Evolutionary conservation across 257 asterid species (phyloP), one percentile per base, ranked within the genome.

Genomic region (Lycium ferocissimum): DNA sequence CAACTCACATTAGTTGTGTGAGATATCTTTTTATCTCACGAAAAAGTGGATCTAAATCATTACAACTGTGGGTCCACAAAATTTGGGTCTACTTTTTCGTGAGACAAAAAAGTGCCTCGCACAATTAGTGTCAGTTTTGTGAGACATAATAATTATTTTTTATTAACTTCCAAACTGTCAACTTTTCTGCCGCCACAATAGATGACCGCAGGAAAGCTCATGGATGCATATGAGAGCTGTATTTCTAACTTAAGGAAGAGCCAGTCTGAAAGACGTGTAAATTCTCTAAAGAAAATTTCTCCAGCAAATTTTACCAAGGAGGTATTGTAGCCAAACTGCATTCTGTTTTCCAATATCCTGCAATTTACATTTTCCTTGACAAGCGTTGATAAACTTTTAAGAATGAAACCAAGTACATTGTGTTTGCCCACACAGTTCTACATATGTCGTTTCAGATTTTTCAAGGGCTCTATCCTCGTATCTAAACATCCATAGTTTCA

Each of bases 281-380:
- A 88, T 81, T 95, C 99, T 81, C 89, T 95, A 58, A 91, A 91
- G 88, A 90, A 84, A 65, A 89, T 96, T 88, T 72, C 89, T 84
- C 98, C 98, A 76, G 98, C 91, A 79, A 96, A 96, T 90, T 95
- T 96, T 76, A 93, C 99, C 11, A 94, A 92, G 88, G 95, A 94
- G 98, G 99, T 94, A 91, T 26, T 49, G 20, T 15, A 66, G 67
- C 47, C 33, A 78, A 14, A 53, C 47, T 1, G 9, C 18, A 20
- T 53, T 26, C 82, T 33, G 62, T 75, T 75, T 20, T 75, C 11
- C 43, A 22, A 22, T 53, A 18, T 22, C 62, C 37, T 75, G 45
- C 81, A 49, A 22, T 75, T 75, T 75, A 49, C 81, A 13, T 5
- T 17, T 40, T 70, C 79, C 79, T 70, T 17, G 54, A 72, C 37